phyloP scores from a whole-genome alignment of 805 yeast species.

The Dipodascus geniculatus region DNA sequence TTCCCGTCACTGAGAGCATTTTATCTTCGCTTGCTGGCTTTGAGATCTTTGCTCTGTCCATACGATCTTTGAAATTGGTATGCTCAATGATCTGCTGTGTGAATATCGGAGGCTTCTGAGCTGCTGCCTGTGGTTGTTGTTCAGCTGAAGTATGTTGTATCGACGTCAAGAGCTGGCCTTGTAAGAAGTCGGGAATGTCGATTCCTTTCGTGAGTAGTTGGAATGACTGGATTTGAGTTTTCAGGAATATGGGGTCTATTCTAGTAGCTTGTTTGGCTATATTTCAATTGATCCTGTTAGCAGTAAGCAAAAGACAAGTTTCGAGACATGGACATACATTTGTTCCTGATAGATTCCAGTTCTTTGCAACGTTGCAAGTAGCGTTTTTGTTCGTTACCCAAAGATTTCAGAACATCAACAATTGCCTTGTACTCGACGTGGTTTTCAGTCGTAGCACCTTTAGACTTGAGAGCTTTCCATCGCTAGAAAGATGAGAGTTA shows the following conservation, averaged over 20 bases:
- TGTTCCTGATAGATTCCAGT: background rate
- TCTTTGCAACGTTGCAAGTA: slow-evolving; percentile 11
- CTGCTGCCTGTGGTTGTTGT: background rate
- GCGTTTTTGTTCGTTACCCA: slow-evolving; percentile 20
- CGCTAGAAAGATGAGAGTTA: slow-evolving; percentile 9
- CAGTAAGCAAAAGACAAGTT: no score
- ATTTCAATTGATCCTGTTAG: slow-evolving; percentile 9
- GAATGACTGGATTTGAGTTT: slow-evolving; percentile 62
- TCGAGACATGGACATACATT: no score
- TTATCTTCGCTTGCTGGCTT: slow-evolving; percentile 6
- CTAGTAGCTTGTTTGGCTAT: background rate
- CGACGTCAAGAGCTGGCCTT: slow-evolving; percentile 25
- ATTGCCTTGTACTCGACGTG: slow-evolving; percentile 24
- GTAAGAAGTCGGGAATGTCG: slow-evolving; percentile 44
- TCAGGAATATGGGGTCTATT: slow-evolving; percentile 29
- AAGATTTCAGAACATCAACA: slow-evolving; percentile 17
- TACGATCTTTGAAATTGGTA: slow-evolving; percentile 4
- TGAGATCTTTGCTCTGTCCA: slow-evolving; percentile 7
- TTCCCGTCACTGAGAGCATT: slow-evolving; percentile 12
- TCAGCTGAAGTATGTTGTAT: background rate
- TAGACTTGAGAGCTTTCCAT: slow-evolving; percentile 24
- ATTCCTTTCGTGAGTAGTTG: slow-evolving; percentile 45
- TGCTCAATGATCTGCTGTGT: background rate
- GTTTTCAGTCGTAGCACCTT: slow-evolving; percentile 16
- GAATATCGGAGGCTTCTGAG: background rate